These are phyloP conservation scores for Guyanaporus albipodus DNA, from an alignment of 768 basidiomycete genomes.

Conservation along the genomic window DNA sequence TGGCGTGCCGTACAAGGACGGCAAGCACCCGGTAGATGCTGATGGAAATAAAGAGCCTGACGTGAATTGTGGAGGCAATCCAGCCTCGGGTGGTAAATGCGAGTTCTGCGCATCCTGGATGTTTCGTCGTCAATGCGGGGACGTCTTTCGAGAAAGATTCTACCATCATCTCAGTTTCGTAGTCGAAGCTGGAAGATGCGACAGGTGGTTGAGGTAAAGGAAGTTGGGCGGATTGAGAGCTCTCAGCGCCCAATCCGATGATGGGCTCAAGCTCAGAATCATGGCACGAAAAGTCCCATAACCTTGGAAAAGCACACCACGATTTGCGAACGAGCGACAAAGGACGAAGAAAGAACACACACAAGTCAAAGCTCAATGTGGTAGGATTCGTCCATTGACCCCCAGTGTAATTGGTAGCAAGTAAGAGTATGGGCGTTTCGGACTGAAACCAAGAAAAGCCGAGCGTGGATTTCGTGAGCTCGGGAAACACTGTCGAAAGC, in stretches of 20 bases:
- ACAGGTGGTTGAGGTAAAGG: not conserved
- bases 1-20: not conserved
- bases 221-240: not conserved
- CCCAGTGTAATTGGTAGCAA: conserved; percentile 7
- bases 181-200: not conserved
- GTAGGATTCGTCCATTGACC: conserved; percentile 19
- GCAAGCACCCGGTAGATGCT: not conserved
- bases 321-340: not conserved
- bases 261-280: conserved; percentile 18
- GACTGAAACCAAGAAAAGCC: conserved; percentile 28
- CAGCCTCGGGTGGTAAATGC: not conserved
- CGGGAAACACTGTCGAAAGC: conserved; percentile 22
- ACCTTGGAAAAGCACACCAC: conserved; percentile 6
- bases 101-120: conserved; percentile 3
- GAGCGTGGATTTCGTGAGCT: conserved; percentile 17
- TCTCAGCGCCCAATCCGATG: not conserved
- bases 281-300: conserved; percentile 24
- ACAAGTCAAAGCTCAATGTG: conserved; percentile 22
- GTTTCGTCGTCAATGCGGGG: conserved; percentile 8
- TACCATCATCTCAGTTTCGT: conserved; percentile 10
- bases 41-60: not conserved
- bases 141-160: not conserved
- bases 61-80: not conserved
- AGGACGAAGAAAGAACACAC: conserved; percentile 2
- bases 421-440: conserved; percentile 25